These are phyloP conservation scores for Asterochloris erici DNA, from an alignment of 139 green algal species.

Conservation along the genomic window DNA sequence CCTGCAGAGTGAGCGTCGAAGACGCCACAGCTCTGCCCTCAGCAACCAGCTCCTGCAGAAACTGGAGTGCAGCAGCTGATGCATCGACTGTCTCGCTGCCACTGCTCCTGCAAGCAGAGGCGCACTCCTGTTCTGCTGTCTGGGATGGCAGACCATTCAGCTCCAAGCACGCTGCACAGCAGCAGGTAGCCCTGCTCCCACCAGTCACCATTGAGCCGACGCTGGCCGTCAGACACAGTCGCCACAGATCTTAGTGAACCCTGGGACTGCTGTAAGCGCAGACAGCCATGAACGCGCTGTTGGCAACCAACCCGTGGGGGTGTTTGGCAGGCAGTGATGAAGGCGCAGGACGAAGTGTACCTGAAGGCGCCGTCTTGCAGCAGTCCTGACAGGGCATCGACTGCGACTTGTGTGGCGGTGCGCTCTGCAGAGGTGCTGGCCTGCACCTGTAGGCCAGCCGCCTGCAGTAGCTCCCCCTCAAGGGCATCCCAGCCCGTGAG, in stretches of 20 bases:
- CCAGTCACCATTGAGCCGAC: no score
- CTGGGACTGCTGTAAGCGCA: not conserved
- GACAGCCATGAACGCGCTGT: no score
- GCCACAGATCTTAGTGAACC: not conserved
- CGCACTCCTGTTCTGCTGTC: not conserved
- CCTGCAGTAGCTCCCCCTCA: slow-evolving; percentile 35
- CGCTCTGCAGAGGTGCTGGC: not conserved
- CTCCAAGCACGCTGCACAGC: no score
- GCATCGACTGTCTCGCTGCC: not conserved
- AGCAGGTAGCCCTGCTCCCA: no score
- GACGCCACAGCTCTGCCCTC: slow-evolving; percentile 28
- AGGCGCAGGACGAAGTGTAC: not conserved
- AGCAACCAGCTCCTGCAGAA: slow-evolving; percentile 34
- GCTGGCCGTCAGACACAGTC: not conserved
- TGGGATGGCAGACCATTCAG: not conserved
- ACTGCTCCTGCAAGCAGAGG: not conserved
- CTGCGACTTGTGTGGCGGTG: slow-evolving; percentile 20
- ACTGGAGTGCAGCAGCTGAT: slow-evolving; percentile 26
- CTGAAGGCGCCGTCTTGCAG: slow-evolving; percentile 25
- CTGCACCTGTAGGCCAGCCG: not conserved
- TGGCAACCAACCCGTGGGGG: no score
- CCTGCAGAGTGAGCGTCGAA: slow-evolving; percentile 13
- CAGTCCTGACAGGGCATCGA: slow-evolving; percentile 40
- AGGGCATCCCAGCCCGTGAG: slow-evolving; percentile 48
- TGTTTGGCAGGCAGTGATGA: no score